A percentile compares a stretch with the other conserved stretches of the same genome.
These are phyloP conservation scores for Aureobasidium sp. DNA, from an alignment of 2,329 filamentous ascomycete species.

Conservation along the genomic window DNA sequence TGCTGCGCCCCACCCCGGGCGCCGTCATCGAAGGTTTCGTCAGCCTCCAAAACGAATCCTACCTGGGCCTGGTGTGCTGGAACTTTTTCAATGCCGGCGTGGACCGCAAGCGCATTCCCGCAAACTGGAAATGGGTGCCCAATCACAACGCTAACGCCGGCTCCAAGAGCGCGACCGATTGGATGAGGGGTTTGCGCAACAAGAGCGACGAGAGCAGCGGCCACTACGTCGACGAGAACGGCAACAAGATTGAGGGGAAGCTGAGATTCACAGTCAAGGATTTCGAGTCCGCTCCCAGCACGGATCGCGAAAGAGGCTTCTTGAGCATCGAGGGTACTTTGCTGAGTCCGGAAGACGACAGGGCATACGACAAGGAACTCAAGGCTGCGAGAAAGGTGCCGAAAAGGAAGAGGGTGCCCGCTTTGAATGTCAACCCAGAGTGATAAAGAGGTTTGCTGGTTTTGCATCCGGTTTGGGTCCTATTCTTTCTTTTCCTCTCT, in stretches of 20 bases:
- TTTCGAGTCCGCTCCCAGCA: constrained; percentile 60
- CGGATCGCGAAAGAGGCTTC: constrained; percentile 65
- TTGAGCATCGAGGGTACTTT: constrained; percentile 85
- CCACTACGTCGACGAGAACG: constrained; percentile 66
- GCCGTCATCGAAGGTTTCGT: constrained; percentile 70
- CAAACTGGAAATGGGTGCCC: constrained; percentile 70
- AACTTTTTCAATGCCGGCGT: constrained; percentile 90
- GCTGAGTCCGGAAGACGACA: constrained; percentile 60
- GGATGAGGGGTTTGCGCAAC: constrained; percentile 13
- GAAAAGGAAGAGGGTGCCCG: constrained; percentile 11
- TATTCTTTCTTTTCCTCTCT: background rate
- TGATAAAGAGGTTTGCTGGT: background rate
- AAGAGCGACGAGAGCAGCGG: constrained; percentile 49
- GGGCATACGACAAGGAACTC: constrained; percentile 47
- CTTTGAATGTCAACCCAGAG: background rate
- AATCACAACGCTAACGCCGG: constrained; percentile 31
- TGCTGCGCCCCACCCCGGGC: constrained; percentile 69
- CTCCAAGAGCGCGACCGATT: constrained; percentile 11
- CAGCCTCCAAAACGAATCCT: constrained; percentile 79
- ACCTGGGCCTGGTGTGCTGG: constrained; percentile 81
- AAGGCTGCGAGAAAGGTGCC: constrained; percentile 16
- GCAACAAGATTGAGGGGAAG: constrained; percentile 59
- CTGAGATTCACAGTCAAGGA: constrained; percentile 73
- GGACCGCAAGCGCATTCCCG: constrained; percentile 64
- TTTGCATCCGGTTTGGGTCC: background rate